These are phyloP conservation scores for Metarhizium anisopliae DNA, from an alignment of 2,329 filamentous ascomycete genomes.

Conservation along the genomic window DNA sequence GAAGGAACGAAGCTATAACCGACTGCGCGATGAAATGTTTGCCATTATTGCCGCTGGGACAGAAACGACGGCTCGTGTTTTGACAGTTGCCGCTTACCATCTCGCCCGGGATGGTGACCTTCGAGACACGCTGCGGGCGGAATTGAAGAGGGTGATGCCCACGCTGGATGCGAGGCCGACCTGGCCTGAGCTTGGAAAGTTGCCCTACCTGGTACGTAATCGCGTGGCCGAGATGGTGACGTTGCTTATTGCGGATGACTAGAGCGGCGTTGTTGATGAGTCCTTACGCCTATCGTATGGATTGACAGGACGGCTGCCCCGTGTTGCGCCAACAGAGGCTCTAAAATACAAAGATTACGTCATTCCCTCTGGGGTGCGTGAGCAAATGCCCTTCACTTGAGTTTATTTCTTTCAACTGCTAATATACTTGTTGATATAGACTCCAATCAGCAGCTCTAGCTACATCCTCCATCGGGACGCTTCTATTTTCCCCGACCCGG, in stretches of 20 bases:
- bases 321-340: background rate
- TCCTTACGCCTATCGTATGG: background rate
- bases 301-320: background rate
- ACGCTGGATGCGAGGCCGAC: background rate
- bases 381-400: background rate
- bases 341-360: background rate
- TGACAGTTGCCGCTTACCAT: background rate
- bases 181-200: background rate
- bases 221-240: too few relatives aligned
- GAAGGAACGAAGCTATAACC: background rate
- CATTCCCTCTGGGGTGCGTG: background rate
- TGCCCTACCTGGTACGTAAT: background rate
- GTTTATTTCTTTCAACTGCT: background rate
- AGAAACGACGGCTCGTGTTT: background rate
- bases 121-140: background rate
- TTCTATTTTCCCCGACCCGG: background rate
- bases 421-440: background rate
- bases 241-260: too few relatives aligned
- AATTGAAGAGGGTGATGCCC: background rate
- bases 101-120: background rate
- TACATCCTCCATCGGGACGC: background rate
- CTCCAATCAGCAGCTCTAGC: background rate
- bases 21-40: background rate
- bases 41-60: background rate
- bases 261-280: background rate